These are phyloP conservation scores for Kodamaea sp. DNA, from an alignment of 1,139 yeast genomes.

Conservation along the genomic window DNA sequence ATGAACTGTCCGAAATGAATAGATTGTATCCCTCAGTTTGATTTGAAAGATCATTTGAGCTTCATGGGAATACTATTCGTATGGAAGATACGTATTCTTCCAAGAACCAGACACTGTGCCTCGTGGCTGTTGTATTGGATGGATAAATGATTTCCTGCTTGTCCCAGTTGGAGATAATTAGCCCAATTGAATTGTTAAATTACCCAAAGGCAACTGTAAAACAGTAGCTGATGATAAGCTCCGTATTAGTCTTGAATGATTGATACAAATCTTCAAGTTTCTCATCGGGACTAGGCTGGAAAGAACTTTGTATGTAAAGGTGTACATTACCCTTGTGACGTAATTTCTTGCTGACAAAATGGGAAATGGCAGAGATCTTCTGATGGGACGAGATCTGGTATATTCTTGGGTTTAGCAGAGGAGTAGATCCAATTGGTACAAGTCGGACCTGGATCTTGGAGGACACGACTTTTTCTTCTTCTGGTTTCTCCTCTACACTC, in stretches of 20 bases:
- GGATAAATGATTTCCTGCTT: no score
- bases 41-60: no score
- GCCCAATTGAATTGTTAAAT: no score
- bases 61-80: no score
- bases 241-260: constrained; percentile 48
- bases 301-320: constrained; percentile 58
- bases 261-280: constrained; percentile 47
- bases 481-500: neutral
- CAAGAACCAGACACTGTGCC: no score
- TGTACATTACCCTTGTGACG: constrained; percentile 28
- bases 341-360: constrained; percentile 46
- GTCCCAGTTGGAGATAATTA: no score
- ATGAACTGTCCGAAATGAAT: no score
- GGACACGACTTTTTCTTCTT: no score
- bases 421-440: constrained; percentile 60
- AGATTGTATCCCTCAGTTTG: no score
- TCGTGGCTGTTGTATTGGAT: no score
- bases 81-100: no score
- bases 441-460: constrained; percentile 48
- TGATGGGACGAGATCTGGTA: constrained; percentile 51
- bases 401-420: constrained; percentile 48
- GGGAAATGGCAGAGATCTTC: constrained; percentile 45
- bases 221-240: constrained; percentile 57
- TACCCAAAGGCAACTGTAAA: constrained; percentile 60
- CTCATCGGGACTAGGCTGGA: constrained; percentile 63